Evolutionary conservation across 371 early-diverging fungal species (phyloP).

Genomic region (Apophysomyces sp.): DNA sequence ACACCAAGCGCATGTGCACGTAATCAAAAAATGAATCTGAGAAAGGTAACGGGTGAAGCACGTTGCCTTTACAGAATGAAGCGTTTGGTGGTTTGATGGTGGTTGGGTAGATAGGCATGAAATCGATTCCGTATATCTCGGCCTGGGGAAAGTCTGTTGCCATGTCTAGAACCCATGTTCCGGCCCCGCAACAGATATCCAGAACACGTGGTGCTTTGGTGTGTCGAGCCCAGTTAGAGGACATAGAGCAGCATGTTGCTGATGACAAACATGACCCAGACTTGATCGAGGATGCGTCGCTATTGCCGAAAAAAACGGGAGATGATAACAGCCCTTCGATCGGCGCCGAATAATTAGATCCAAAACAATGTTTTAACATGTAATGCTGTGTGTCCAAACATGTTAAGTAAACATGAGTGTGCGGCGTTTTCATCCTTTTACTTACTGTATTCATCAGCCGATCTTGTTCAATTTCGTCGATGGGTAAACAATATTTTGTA

Average conservation of each 20-base stretch:
- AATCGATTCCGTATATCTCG: slow-evolving; percentile 41
- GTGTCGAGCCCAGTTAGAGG: neutral
- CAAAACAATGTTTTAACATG: slow-evolving; percentile 34
- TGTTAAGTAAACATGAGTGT: neutral
- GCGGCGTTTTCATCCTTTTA: neutral
- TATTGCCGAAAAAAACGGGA: neutral
- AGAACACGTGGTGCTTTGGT: slow-evolving; percentile 22
- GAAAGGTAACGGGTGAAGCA: slow-evolving; percentile 52
- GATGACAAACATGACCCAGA: slow-evolving; percentile 1
- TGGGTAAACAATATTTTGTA: slow-evolving; percentile 22
- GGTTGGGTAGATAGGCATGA: slow-evolving; percentile 22
- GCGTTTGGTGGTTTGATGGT: slow-evolving; percentile 52
- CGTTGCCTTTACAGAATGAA: slow-evolving; percentile 44
- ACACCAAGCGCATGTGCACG: slow-evolving; percentile 50
- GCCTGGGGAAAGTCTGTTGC: slow-evolving; percentile 53
- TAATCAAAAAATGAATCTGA: slow-evolving; percentile 55
- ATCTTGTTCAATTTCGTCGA: slow-evolving; percentile 2
- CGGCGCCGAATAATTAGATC: slow-evolving; percentile 40
- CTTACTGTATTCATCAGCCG: neutral
- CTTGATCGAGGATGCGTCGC: neutral
- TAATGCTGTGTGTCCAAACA: slow-evolving; percentile 33
- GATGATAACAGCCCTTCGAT: slow-evolving; percentile 24
- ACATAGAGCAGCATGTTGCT: neutral
- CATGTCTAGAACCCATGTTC: slow-evolving; percentile 57
- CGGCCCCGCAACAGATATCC: slow-evolving; percentile 45